Evolutionary conservation across 495 filamentous ascomycete species (phyloP).

Genomic region (Daldinia loculata): DNA sequence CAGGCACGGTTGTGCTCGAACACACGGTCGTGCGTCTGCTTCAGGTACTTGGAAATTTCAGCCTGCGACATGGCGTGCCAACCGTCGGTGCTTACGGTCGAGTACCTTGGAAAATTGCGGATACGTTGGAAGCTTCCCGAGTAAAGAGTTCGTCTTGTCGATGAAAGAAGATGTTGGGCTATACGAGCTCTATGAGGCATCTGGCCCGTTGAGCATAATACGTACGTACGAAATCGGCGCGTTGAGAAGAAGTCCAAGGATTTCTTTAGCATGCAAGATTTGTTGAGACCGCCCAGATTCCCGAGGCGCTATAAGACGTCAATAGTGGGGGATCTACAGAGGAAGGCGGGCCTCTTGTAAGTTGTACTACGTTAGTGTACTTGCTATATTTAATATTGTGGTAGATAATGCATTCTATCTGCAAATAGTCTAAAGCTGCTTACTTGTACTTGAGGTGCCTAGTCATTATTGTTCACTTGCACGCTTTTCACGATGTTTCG

Average conservation of each 20-base stretch:
- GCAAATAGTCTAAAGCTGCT: too few species aligned
- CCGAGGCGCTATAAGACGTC: conserved; percentile 28
- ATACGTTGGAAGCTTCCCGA: not conserved
- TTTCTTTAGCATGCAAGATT: conserved; percentile 17
- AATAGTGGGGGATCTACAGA: conserved; percentile 35
- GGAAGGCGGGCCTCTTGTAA: conserved; percentile 2
- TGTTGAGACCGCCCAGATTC: conserved; percentile 29
- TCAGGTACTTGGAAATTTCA: conserved; percentile 56
- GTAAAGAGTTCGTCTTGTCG: conserved; percentile 11
- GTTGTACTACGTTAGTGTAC: conserved; percentile 9
- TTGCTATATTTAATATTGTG: not conserved
- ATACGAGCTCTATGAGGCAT: conserved; percentile 34
- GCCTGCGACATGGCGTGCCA: conserved; percentile 46
- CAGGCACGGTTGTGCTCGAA: conserved; percentile 64
- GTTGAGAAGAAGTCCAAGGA: conserved; percentile 2
- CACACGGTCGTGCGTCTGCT: conserved; percentile 60
- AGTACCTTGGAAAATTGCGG: conserved; percentile 12
- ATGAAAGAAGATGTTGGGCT: conserved; percentile 15
- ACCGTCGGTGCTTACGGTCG: conserved; percentile 14
- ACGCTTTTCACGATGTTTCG: not conserved
- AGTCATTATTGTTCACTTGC: conserved; percentile 1
- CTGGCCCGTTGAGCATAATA: conserved; percentile 5
- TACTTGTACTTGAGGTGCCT: not conserved
- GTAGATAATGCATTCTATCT: not conserved
- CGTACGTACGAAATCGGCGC: not conserved